Evolutionary conservation across 805 yeast species (phyloP).

Genomic region (Yamadazyma kitorensis): DNA sequence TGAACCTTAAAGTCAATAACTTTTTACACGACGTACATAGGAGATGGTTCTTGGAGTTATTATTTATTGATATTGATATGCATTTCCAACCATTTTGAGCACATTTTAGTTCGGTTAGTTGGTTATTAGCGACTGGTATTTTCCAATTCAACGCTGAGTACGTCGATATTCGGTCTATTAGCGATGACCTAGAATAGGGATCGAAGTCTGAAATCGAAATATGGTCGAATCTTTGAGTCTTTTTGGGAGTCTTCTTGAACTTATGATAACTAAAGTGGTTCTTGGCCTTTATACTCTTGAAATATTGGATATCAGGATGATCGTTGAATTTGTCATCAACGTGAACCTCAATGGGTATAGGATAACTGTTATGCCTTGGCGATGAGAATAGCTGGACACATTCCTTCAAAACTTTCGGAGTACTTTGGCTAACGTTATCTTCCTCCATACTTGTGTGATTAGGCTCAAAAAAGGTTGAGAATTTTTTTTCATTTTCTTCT

Average conservation of each 20-base stretch:
- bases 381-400: conserved; percentile 21
- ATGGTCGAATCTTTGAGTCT: conserved; percentile 11
- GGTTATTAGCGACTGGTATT: conserved; percentile 9
- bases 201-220: conserved; percentile 23
- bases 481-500: too few relatives aligned
- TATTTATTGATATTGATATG: conserved; percentile 24
- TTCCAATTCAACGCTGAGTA: conserved; percentile 49
- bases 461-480: too few relatives aligned
- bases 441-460: neutral
- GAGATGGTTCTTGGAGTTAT: conserved; percentile 27
- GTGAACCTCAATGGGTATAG: conserved; percentile 14
- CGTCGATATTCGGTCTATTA: conserved; percentile 41
- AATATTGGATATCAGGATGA: conserved; percentile 41
- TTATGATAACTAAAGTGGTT: conserved; percentile 39
- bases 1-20: conserved; percentile 28
- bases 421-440: conserved; percentile 6
- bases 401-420: conserved; percentile 23
- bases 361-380: conserved; percentile 14
- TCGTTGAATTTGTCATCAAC: conserved; percentile 12
- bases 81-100: conserved; percentile 55
- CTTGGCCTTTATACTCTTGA: conserved; percentile 30
- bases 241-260: conserved; percentile 17
- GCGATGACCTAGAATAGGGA: conserved; percentile 34
- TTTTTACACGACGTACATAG: conserved; percentile 32
- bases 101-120: conserved; percentile 46